These are phyloP conservation scores for Rhipidocladum racemiflorum DNA, from an alignment of 176 grass and related monocot species.

Conservation along the genomic window DNA sequence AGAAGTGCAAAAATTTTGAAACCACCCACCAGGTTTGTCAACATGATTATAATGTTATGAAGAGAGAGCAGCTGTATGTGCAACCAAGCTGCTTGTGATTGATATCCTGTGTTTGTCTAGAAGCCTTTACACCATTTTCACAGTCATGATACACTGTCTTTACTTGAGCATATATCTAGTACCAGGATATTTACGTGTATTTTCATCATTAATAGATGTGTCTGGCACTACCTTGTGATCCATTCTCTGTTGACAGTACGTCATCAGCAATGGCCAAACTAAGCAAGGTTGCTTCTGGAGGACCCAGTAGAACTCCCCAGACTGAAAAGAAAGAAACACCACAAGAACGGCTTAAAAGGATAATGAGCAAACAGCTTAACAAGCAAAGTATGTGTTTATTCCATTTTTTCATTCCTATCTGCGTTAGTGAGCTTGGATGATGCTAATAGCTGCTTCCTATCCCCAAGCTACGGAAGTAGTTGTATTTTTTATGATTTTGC, in stretches of 20 bases:
- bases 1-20: conserved; percentile 77
- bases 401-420: conserved; percentile 8
- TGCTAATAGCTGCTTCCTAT: conserved; percentile 7
- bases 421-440: background rate
- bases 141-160: conserved; percentile 1
- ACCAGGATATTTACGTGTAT: conserved; percentile 21
- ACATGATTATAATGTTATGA: conserved; percentile 22
- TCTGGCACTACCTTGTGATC: background rate
- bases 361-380: conserved; percentile 99
- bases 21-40: conserved; percentile 67
- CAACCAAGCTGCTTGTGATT: conserved; percentile 35
- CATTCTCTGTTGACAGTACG: conserved; percentile 50
- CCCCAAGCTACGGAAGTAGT: background rate
- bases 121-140: conserved; percentile 26
- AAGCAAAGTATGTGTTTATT: conserved; percentile 87
- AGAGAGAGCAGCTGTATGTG: conserved; percentile 30
- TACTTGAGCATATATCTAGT: conserved; percentile 35
- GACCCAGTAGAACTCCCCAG: conserved; percentile 52
- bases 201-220: conserved; percentile 25
- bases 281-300: conserved; percentile 62
- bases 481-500: background rate
- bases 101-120: conserved; percentile 26
- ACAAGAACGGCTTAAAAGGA: conserved; percentile 97
- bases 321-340: conserved; percentile 97
- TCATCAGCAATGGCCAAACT: conserved; percentile 82